These are phyloP conservation scores for Coemansia sp. DNA, from an alignment of 192 early-diverging fungal genomes.

Conservation along the genomic window DNA sequence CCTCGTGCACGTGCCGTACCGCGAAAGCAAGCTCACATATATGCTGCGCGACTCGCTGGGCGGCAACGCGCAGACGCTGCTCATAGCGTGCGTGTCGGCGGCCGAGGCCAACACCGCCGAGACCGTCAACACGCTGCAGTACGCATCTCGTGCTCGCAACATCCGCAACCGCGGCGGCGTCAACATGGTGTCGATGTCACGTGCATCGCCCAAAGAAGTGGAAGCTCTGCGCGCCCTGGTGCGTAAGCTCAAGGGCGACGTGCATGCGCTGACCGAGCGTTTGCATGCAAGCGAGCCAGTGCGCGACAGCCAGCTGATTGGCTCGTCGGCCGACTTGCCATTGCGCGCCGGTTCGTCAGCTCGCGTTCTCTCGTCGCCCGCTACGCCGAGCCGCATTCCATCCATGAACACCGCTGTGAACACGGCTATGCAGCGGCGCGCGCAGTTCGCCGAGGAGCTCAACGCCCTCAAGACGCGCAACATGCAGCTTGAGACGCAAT, in stretches of 20 bases:
- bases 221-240: conserved; percentile 67
- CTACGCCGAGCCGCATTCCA: conserved; percentile 24
- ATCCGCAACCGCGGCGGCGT: conserved; percentile 89
- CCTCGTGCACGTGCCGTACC: conserved; percentile 83
- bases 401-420: conserved; percentile 24
- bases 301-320: conserved; percentile 8
- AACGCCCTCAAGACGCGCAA: conserved; percentile 27
- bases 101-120: conserved; percentile 84
- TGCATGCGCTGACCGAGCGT: conserved; percentile 40
- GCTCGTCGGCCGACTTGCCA: neutral
- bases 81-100: conserved; percentile 93
- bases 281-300: conserved; percentile 17
- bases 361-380: neutral
- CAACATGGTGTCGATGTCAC: conserved; percentile 56
- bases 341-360: neutral
- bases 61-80: conserved; percentile 90
- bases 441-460: conserved; percentile 23
- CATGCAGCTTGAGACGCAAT: conserved; percentile 54
- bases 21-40: conserved; percentile 95
- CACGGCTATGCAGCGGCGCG: conserved; percentile 35
- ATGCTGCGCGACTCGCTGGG: conserved; percentile 96
- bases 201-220: conserved; percentile 66
- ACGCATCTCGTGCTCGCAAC: conserved; percentile 93
- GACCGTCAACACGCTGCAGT: conserved; percentile 93
- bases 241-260: conserved; percentile 60